Percentiles rank a stretch among this genome's conserved stretches.
These are phyloP conservation scores for Euphorbia schlechtendalii DNA, from an alignment of 441 rosid genomes.

Conservation along the genomic window DNA sequence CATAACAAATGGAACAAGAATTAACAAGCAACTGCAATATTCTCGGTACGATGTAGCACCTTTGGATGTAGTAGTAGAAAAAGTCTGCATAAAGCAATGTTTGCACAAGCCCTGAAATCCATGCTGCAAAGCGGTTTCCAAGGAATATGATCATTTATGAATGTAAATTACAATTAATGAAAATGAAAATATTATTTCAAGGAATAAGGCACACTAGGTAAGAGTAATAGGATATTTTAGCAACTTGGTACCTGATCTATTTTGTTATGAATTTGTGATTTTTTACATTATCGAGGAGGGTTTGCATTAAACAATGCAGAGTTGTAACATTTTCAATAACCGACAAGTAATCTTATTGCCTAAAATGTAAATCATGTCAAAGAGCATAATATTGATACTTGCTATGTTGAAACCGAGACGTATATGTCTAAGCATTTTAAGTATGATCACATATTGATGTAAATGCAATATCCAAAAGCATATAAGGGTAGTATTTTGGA, in stretches of 20 bases:
- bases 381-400: neutral
- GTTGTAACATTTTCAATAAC: neutral
- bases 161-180: neutral
- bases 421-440: neutral
- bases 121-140: conserved; percentile 42
- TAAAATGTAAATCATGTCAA: too few relatives aligned
- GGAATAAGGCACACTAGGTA: neutral
- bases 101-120: conserved; percentile 72
- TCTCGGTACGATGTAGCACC: conserved; percentile 31
- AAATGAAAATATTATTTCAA: neutral
- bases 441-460: neutral
- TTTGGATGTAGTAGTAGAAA: conserved; percentile 82
- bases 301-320: neutral
- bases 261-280: neutral
- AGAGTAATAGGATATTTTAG: neutral
- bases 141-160: neutral
- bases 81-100: conserved; percentile 82
- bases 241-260: neutral
- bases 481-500: neutral
- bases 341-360: neutral
- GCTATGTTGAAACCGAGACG: neutral
- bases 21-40: neutral
- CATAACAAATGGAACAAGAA: neutral
- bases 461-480: conserved; percentile 1
- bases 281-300: neutral